Conservation (phyloP, 129 eudicot genomes). For the Flaveria brownii region DNA sequence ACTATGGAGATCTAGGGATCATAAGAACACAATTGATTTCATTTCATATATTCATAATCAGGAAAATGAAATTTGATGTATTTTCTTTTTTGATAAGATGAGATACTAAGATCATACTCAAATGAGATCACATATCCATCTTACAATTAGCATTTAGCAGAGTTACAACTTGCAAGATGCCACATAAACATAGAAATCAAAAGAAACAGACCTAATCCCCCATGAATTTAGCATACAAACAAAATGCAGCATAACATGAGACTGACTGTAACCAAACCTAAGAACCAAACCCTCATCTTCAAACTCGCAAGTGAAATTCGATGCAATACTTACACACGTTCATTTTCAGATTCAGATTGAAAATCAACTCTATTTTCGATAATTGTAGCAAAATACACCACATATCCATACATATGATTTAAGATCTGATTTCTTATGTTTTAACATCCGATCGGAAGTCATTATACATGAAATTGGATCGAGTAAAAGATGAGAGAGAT, state of each 20-base stretch:
- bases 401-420: background rate
- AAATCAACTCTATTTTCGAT: background rate
- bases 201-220: background rate
- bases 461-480: conserved; percentile 15
- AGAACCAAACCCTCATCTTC: conserved; percentile 4
- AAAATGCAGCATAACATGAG: background rate
- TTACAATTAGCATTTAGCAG: background rate
- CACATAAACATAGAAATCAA: background rate
- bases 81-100: background rate
- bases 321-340: conserved; percentile 21
- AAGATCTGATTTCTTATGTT: conserved; percentile 8
- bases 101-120: background rate
- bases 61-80: background rate
- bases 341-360: conserved; percentile 5
- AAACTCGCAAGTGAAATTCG: conserved; percentile 10
- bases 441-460: background rate
- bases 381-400: background rate
- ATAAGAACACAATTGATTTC: background rate
- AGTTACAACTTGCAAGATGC: background rate
- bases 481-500: conserved; percentile 10
- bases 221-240: background rate
- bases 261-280: background rate
- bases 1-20: background rate
- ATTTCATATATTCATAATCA: conserved; percentile 8
- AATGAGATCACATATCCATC: background rate